Evolutionary conservation across 805 yeast genomes (phyloP).

Genomic region (Suhomyces xylopsoci): DNA sequence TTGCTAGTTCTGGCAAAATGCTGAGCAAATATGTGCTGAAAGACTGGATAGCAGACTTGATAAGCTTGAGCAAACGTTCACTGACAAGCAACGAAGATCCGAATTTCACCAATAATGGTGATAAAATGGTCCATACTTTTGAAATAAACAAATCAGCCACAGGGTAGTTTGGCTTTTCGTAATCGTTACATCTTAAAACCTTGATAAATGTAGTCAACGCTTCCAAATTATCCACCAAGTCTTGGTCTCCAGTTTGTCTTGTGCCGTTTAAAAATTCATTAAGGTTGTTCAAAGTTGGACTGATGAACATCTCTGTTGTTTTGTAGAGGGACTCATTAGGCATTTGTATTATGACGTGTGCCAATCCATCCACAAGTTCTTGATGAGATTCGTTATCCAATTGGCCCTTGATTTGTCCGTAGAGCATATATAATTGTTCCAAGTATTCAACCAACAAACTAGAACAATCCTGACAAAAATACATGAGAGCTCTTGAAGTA

Average conservation of each 20-base stretch:
- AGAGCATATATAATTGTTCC: constrained; percentile 73
- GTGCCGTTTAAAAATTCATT: constrained; percentile 12
- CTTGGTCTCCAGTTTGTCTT: constrained; percentile 1
- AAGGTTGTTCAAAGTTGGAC: constrained; percentile 54
- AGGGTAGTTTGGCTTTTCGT: constrained; percentile 42
- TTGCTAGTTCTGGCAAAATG: constrained; percentile 62
- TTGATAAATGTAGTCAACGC: constrained; percentile 58
- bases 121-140: constrained; percentile 56
- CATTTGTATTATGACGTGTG: constrained; percentile 70
- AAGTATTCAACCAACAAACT: constrained; percentile 58
- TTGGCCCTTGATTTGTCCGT: constrained; percentile 48
- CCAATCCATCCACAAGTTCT: constrained; percentile 86
- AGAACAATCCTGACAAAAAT: constrained; percentile 90
- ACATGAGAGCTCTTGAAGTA: constrained; percentile 91
- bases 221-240: constrained; percentile 68
- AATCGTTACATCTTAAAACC: constrained; percentile 49
- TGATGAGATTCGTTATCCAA: constrained; percentile 67
- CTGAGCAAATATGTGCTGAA: constrained; percentile 56
- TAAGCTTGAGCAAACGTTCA: constrained; percentile 69
- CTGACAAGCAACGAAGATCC: constrained; percentile 64
- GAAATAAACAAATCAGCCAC: constrained; percentile 52
- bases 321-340: constrained; percentile 50
- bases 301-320: constrained; percentile 60
- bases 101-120: constrained; percentile 46
- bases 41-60: constrained; percentile 63